Evolutionary conservation across 2,329 filamentous ascomycete genomes (phyloP), one percentile per base, ranked within the genome.

Genomic region (Akanthomyces dipterigenus): DNA sequence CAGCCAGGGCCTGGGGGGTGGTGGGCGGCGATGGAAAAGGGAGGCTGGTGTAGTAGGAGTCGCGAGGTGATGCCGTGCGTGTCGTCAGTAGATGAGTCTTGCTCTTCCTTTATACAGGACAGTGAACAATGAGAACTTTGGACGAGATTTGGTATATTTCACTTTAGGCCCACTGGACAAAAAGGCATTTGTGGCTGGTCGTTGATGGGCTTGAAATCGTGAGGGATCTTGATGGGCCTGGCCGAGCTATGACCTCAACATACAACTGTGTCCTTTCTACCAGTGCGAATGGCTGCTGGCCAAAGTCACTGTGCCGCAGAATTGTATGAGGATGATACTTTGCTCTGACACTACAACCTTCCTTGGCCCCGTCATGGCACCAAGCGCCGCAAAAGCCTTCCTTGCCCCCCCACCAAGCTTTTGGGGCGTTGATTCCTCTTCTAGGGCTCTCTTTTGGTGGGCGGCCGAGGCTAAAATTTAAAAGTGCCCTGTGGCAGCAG

Each of bases 221-320:
- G 40, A 55, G 28, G 40, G 26, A 45, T 56, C 54, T 46, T 56
- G 20, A 38, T 48, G 54, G 18, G 42, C 28, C 18, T 3, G 16
- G 18, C 28, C 42, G 20, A 53, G 48, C 65, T 67, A 70, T 71
- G 70, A 71, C 68, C 69, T 72, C 49, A 59, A 51, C 20, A 55
- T 67, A 71, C 70, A 72, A 73, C 71, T 72, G 71, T 75, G 72
- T 75, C 73, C 73, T 75, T 73, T 74, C 31, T 24, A 18, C 31
- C n/a, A n/a, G n/a, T n/a, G n/a, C n/a, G n/a, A 26, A 31, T 31
- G 28, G n/a, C n/a, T 31, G 28, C 5, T 31, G 5, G 28, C 28
- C 5, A 14, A 51, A 36, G 49, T 51, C 31, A 51, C n/a, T 36
- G n/a, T n/a, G n/a, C 11, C 31, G 24, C 38, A 20, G 16, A 26